Evolutionary conservation across 1,284 basidiomycete species (phyloP), one percentile per base, ranked within the genome.

Genomic region (Xerocomus minutiporus): DNA sequence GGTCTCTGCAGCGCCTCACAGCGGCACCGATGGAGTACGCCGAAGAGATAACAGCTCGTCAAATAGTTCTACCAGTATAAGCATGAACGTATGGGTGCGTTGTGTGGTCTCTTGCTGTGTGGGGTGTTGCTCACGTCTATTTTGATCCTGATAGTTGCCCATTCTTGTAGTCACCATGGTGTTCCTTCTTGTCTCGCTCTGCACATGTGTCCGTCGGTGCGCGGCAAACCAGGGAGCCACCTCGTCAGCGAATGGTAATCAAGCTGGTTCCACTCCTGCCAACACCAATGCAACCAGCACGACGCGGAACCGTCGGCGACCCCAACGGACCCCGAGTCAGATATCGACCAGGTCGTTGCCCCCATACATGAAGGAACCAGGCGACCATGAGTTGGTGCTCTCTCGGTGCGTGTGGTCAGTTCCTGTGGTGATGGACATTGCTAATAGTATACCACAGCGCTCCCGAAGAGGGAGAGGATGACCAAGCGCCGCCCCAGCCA

Each of bases 351-450:
- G 76, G 42, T 87, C 83, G 1, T 65, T 91, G 36, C 88, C 87
- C 5, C 78, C 75, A 25, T 90, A 90, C 61, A 86, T 81, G 72
- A 88, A 88, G 66, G 87, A 90, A 58, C 86, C 87, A 0, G 88
- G 87, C 8, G 87, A 88, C 50, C 76, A 84, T 48, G 87, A 90
- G 63, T 74, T 91, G 29, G 88, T 90, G 7, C 81, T 91, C 52
- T 80, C 80, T 56, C 74, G 83, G 86, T 86, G 58, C 57, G 73
- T 48, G 8, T 20, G 5, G 8, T 42, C 5, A 8, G 31, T 41
- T 23, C n/a, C 13, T 5, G 12, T 20, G 25, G 42, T 43, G 42
- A 42, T 55, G 32, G 46, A 26, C 20, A 29, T 36, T 36, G 15
- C 39, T 17, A 41, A 48, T 26, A 15, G 12, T 26, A 11, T 51